Evolutionary conservation across 2,329 filamentous ascomycete species (phyloP).

Genomic region (Tolypocladium ophioglossoides): DNA sequence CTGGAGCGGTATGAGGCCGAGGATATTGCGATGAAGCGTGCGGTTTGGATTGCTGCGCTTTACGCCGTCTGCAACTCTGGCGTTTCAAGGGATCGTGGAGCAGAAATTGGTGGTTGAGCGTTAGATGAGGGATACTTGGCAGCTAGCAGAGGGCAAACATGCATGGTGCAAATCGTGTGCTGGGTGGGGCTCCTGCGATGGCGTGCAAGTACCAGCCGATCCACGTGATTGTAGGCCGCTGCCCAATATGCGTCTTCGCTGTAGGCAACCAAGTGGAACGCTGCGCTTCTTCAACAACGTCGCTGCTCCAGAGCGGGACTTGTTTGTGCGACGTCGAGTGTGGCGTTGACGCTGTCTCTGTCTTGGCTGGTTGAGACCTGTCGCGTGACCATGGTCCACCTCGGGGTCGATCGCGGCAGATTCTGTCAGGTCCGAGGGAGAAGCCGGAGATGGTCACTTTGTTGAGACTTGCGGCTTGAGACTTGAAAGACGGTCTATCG

Average conservation of each 20-base stretch:
- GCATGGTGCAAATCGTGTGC: accelerated
- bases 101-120: not conserved
- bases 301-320: too few relatives aligned
- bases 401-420: too few relatives aligned
- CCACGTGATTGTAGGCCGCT: not conserved
- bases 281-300: not conserved
- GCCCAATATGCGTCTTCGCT: too few relatives aligned
- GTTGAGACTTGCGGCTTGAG: too few relatives aligned
- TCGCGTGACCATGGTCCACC: too few relatives aligned
- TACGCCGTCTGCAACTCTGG: not conserved
- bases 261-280: not conserved
- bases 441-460: too few relatives aligned
- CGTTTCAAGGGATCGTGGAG: not conserved
- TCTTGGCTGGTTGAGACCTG: not conserved
- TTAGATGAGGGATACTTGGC: not conserved
- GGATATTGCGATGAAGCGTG: too few relatives aligned
- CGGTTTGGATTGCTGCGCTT: not conserved
- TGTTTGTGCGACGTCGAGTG: too few relatives aligned
- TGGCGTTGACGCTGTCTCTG: too few relatives aligned
- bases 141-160: not conserved
- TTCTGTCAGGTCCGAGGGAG: too few relatives aligned
- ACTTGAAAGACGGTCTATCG: too few relatives aligned
- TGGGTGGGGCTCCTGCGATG: not conserved
- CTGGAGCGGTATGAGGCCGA: not conserved
- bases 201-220: not conserved